Base-by-base conservation (phyloP, 768 basidiomycete species). In the Tricholoma saponaceum region DNA sequence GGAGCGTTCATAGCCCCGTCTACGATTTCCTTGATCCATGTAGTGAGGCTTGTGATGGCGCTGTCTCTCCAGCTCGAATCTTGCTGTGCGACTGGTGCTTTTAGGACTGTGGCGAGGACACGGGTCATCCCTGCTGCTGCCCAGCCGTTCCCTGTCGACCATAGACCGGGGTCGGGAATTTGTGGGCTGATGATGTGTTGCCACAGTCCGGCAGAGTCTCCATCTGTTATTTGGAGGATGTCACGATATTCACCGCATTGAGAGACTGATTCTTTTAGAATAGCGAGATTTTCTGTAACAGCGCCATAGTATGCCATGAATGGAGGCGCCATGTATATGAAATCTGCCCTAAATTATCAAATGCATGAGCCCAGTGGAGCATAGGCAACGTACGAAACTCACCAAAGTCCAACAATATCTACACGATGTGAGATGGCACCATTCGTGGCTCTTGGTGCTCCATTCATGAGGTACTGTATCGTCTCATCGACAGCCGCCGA, bases 61-160 rank as follows among this genome's bases (percentile, higher is more conserved):
- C 43, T 18, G 16, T 33, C 16, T 18, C 61, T 57, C 68, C 65
- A 69, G 13, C 12, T 14, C 12, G 22, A 2, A 23, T 47, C 33
- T 2, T 41, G 33, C 22, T 37, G 23, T 8, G 52, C 51, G 22
- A 53, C 37, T 10, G 66, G 63, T 1, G 81, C 77, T 25, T 75
- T 71, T 22, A 70, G 63, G 33, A 85, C 73, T 0, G 81, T 85
- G 8, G 76, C 76, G 5, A 81, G 66, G 4, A 90, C 84, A 5
- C 87, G 78, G 25, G 83, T 69, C 77, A 86, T 85, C 0, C 88
- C 88, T 0, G 81, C 82, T 1, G 85, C 85, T 0, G 86, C 87
- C 89, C 89, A 90, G 0, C 74, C 86, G 60, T 90, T 90, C 2
- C 84, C 83, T 43, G 79, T 79, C 0, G 76, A 75, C 79, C 79